A percentile compares a stretch with the other conserved stretches of the same genome.
These are phyloP conservation scores for Leccinum rimulosum DNA, from an alignment of 768 basidiomycete species.

Conservation along the genomic window DNA sequence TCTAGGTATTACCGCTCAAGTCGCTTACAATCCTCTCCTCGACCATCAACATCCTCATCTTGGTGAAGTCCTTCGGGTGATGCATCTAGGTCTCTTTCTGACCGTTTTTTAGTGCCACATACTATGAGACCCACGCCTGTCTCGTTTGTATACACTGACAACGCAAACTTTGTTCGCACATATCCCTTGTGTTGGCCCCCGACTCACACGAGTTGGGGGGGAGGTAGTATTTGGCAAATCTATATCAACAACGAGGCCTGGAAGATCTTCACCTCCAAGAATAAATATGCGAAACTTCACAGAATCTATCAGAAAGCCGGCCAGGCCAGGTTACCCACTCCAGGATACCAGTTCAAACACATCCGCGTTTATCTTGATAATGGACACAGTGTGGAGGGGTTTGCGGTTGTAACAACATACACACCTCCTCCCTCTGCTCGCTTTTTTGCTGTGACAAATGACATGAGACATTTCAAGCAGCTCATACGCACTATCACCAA, in stretches of 20 bases:
- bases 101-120: neutral
- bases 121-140: neutral
- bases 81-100: neutral
- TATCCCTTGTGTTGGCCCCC: neutral
- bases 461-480: neutral
- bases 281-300: neutral
- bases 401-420: neutral
- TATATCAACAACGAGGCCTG: neutral
- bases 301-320: neutral
- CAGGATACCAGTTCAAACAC: neutral
- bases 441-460: neutral
- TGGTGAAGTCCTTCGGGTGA: neutral
- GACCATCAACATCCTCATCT: neutral
- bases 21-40: no score
- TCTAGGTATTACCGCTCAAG: neutral
- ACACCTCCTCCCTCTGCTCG: neutral
- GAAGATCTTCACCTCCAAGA: neutral
- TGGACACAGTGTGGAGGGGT: fast-evolving
- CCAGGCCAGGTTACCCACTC: neutral
- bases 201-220: neutral
- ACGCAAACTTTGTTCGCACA: fast-evolving
- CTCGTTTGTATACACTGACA: neutral
- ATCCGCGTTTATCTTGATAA: neutral
- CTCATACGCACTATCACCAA: neutral
- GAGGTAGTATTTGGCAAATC: neutral